Base-by-base conservation (phyloP, 1,139 yeast genomes). In the Pichia cactophila region DNA sequence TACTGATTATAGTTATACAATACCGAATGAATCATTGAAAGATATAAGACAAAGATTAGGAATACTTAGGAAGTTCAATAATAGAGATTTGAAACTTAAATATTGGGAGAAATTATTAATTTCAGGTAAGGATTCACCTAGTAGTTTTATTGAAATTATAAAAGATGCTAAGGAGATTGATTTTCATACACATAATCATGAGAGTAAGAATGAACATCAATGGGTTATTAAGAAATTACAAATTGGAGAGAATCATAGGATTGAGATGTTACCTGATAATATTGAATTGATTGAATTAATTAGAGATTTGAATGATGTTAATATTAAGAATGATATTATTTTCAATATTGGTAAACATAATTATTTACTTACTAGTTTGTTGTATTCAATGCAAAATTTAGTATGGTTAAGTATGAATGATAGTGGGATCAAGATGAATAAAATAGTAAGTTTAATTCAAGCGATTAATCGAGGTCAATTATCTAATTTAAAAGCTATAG, bases 181-280 rank as follows among this genome's bases (percentile, higher is more conserved):
- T 5, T 39, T 49, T 31, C 35, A 8, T 14, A 47, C 45, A 33
- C 54, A 53, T 20, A 44, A 41, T 41, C 12, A 12, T 11, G 29
- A 33, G 3, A 31, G 36, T 11, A 35, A 44, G n/a, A 20, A 35
- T 28, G 48, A 49, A n/a, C 43, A 46, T 41, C 29, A 43, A 12
- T 54, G 56, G 56, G 50, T 52, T 31, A 44, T 45, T 7, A 40
- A 35, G 12, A 54, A 52, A n/a, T 33, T 54, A 14, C 47, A 40
- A 16, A 16, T 36, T 8, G 14, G 33, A 20, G 29, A 38, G 1
- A 45, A 36, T 12, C 55, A 54, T 28, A 20, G 56, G 10, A 40
- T 54, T 26, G 56, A 54, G 28, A 47, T 47, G 44, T 23, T 54
- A 23, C 52, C 56, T 4, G 44, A 28, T 14, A 54, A 54, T 43